Base-by-base conservation (phyloP, 495 filamentous ascomycete genomes). In the Penicillium tannophilum region DNA sequence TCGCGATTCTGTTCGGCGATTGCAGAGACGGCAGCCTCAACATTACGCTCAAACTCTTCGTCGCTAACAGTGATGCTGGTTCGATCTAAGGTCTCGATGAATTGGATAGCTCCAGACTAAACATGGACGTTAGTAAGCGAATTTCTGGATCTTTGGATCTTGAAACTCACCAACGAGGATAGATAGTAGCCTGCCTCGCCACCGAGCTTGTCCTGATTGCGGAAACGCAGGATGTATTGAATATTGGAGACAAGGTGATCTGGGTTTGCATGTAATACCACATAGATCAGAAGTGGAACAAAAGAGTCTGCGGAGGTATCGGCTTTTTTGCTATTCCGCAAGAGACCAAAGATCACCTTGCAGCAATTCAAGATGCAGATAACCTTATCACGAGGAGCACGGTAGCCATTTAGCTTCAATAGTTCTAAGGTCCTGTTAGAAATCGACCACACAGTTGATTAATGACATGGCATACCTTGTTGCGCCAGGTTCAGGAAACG, bases 281-380 rank as follows among this genome's bases (percentile, higher is more conserved):
- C 93, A 64, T 95, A 98, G 47, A 99, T 98, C 55, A 99, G 80
- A 55, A 98, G 83, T 0, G 94, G 94, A 72, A 99, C 88, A 61
- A 99, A 98, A 1, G 93, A 90, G 72, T 99, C 94, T 20, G 94
- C 94, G 11, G 93, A 97, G 11, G 91, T 93, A 67, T 99, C 94
- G 23, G 71, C 72, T 16, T 88, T 88, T 68, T 96, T 93, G 26
- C 91, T 85, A 72, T 96, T 95, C 57, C 91, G 92, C 50, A 98
- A 79, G 19, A 97, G 82, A n/a, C 93, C 94, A 78, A 99, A 98
- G 54, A 99, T 97, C 54, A 99, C 94, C 72, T 99, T 99, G 82
- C 94, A 99, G 76, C 92, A 96, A 75, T 99, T 99, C 46, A 99
- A 75, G 52, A 98, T 90, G 72, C 94, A 98, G 46, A 99, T 98